Percentiles rank a stretch among this genome's conserved stretches.
Conservation (phyloP, 148 eudicot genomes). For the Chenopodium quinoa region DNA sequence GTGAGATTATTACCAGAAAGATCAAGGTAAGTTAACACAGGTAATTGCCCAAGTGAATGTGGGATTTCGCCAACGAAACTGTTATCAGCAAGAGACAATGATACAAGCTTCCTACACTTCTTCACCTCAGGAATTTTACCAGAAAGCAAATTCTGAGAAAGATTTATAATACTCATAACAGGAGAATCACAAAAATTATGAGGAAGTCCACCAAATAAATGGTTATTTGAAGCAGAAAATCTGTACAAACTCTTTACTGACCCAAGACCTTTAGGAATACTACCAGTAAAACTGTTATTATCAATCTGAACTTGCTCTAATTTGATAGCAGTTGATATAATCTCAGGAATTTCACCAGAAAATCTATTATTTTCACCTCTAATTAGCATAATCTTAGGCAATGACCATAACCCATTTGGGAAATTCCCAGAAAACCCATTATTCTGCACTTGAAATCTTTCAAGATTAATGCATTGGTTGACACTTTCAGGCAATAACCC, state of each 20-base stretch:
- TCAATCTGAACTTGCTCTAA: conserved; percentile 96
- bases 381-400: conserved; percentile 71
- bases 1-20: conserved; percentile 76
- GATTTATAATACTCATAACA: conserved; percentile 76
- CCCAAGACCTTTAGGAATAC: conserved; percentile 74
- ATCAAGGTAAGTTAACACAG: conserved; percentile 90
- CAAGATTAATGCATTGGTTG: conserved; percentile 55
- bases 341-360: conserved; percentile 68
- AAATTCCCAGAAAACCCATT: conserved; percentile 73
- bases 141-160: conserved; percentile 66
- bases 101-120: conserved; percentile 66
- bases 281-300: conserved; percentile 72
- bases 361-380: conserved; percentile 82
- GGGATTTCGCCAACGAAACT: conserved; percentile 68
- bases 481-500: conserved; percentile 51
- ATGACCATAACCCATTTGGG: conserved; percentile 72
- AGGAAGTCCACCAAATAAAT: conserved; percentile 65
- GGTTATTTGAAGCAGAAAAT: conserved; percentile 81
- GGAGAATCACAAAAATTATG: conserved; percentile 88
- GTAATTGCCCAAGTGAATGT: conserved; percentile 59
- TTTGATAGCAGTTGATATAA: conserved; percentile 52
- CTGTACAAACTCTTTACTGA: conserved; percentile 63
- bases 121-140: conserved; percentile 66
- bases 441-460: conserved; percentile 75
- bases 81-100: conserved; percentile 72